Evolutionary conservation across 805 yeast species (phyloP).

Genomic region (Starmerella apis): DNA sequence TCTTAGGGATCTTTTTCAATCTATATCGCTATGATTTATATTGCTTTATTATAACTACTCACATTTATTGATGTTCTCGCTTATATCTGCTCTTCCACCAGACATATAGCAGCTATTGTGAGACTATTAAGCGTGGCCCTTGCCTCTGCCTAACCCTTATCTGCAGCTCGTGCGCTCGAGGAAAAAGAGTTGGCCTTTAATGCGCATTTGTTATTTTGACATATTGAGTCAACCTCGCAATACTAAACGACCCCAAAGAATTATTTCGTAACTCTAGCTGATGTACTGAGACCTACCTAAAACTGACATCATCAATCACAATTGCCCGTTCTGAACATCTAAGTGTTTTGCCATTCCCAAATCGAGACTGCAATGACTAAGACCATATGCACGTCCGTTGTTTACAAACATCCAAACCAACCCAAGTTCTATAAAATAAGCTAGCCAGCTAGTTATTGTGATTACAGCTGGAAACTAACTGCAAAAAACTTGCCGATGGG

Average conservation of each 20-base stretch:
- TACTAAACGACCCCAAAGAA: too few relatives aligned
- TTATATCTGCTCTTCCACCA: too few relatives aligned
- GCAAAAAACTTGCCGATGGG: background rate
- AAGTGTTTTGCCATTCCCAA: conserved; percentile 6
- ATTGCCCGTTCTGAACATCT: background rate
- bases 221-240: background rate
- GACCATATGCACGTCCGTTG: background rate
- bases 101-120: too few relatives aligned
- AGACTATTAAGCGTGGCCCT: background rate
- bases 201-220: background rate
- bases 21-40: too few relatives aligned
- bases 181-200: background rate
- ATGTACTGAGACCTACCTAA: background rate
- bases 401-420: conserved; percentile 3
- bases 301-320: background rate
- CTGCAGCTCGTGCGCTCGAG: background rate
- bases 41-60: too few relatives aligned
- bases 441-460: background rate
- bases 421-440: conserved; percentile 4
- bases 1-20: too few relatives aligned
- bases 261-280: too few relatives aligned
- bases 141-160: background rate
- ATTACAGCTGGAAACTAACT: background rate
- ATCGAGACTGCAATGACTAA: conserved; percentile 4
- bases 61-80: too few relatives aligned